These are phyloP conservation scores for Vairimorpha ceranae DNA, from an alignment of 371 early-diverging fungal species.

Conservation along the genomic window DNA sequence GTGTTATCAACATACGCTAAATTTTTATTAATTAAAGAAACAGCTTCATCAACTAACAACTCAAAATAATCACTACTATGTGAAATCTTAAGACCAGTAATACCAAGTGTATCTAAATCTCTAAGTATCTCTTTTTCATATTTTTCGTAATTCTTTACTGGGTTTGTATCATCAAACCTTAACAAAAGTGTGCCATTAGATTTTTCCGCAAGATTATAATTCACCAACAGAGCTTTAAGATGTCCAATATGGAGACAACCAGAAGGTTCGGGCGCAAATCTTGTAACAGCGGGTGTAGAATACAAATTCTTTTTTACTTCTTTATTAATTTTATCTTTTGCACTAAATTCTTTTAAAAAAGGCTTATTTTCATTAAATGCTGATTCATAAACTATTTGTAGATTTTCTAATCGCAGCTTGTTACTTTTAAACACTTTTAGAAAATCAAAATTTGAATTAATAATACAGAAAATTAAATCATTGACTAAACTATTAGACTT, in stretches of 20 bases:
- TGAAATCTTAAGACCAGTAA: slow-evolving; percentile 71
- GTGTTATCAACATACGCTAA: slow-evolving; percentile 94
- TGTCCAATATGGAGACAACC: slow-evolving; percentile 97
- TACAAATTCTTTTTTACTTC: slow-evolving; percentile 38
- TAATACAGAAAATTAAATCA: slow-evolving; percentile 51
- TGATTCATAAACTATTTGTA: slow-evolving; percentile 40
- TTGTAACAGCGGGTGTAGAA: slow-evolving; percentile 66
- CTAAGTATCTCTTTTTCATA: slow-evolving; percentile 59
- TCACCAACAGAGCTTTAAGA: slow-evolving; percentile 94
- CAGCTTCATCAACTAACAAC: slow-evolving; percentile 72
- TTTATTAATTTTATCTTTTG: slow-evolving; percentile 38
- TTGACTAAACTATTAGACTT: neutral
- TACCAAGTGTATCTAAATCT: slow-evolving; percentile 65
- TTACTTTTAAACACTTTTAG: slow-evolving; percentile 41
- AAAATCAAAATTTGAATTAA: slow-evolving; percentile 22
- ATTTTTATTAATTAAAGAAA: slow-evolving; percentile 78
- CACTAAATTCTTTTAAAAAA: slow-evolving; percentile 51
- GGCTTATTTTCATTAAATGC: slow-evolving; percentile 36
- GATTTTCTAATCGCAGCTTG: slow-evolving; percentile 12
- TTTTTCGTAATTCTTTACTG: slow-evolving; percentile 78
- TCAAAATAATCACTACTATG: slow-evolving; percentile 94
- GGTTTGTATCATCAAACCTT: slow-evolving; percentile 99
- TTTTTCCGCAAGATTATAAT: slow-evolving; percentile 83
- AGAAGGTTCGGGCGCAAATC: slow-evolving; percentile 95
- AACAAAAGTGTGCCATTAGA: slow-evolving; percentile 85